Percentiles rank a stretch among this genome's conserved stretches.
phyloP scores from a whole-genome alignment of 305 asterid species.

The Fraxinus floribunda region DNA sequence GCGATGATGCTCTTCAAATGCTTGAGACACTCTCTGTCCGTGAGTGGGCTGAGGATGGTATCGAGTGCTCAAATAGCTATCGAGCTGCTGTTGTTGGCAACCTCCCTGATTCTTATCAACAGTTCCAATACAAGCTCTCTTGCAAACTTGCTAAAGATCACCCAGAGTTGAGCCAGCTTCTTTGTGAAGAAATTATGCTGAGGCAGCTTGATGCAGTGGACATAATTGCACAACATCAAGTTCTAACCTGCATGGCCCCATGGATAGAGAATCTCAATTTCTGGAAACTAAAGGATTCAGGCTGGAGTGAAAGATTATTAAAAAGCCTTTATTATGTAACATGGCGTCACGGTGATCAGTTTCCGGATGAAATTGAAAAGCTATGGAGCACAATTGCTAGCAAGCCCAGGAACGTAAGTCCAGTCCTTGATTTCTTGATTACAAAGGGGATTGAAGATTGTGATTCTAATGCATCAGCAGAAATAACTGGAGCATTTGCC shows the following conservation, averaged over 20 bases:
- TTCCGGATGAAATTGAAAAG: slow-evolving; percentile 99
- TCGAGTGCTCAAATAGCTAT: slow-evolving; percentile 82
- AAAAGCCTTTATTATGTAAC: slow-evolving; percentile 97
- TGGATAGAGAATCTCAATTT: slow-evolving; percentile 99
- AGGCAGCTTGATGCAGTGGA: slow-evolving; percentile 99
- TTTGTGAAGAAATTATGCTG: slow-evolving; percentile 99
- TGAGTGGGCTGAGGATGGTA: slow-evolving; percentile 99
- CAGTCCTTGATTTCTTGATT: slow-evolving; percentile 91
- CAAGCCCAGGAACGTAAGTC: slow-evolving; percentile 93
- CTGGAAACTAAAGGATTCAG: slow-evolving; percentile 98
- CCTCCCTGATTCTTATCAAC: slow-evolving; percentile 99
- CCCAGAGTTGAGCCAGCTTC: slow-evolving; percentile 97
- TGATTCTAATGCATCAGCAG: slow-evolving; percentile 99
- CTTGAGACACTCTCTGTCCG: slow-evolving; percentile 96
- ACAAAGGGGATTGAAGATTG: slow-evolving; percentile 99
- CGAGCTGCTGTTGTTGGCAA: slow-evolving; percentile 99
- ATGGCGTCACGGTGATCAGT: slow-evolving; percentile 99
- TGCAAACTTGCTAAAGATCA: slow-evolving; percentile 99
- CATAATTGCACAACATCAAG: slow-evolving; percentile 99
- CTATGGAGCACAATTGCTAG: slow-evolving; percentile 99
- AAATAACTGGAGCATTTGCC: slow-evolving; percentile 99
- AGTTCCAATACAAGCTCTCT: slow-evolving; percentile 96
- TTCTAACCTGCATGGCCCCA: slow-evolving; percentile 99
- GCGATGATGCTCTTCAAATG: slow-evolving; percentile 99
- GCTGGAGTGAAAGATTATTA: slow-evolving; percentile 94